Percentiles rank a stretch among this genome's conserved stretches.
These are phyloP conservation scores for Trypanosoma rangeli DNA, from an alignment of 208 protist species.

Conservation along the genomic window DNA sequence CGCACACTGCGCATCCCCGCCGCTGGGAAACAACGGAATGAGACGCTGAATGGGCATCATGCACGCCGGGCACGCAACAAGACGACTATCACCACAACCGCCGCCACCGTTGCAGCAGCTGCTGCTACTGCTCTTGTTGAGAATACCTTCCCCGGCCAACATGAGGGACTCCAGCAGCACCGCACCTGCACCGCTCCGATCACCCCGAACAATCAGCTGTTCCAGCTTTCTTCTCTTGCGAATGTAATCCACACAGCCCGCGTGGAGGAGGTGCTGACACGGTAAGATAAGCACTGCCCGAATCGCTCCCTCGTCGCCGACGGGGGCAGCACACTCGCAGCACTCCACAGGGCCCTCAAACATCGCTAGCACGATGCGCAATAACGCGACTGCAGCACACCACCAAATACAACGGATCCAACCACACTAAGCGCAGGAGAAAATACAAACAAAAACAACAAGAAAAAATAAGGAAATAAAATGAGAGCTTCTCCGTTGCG, in stretches of 20 bases:
- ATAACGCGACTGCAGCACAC: background rate
- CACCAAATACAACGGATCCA: background rate
- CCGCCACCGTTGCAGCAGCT: too few relatives aligned
- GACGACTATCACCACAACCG: conserved; percentile 1
- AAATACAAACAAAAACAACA: conserved; percentile 13
- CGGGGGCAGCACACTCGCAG: conserved; percentile 68
- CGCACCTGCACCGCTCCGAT: conserved; percentile 13
- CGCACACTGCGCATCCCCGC: background rate
- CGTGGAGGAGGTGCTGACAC: conserved; percentile 83
- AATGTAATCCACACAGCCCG: conserved; percentile 76
- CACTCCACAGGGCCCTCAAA: conserved; percentile 40
- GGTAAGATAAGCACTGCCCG: conserved; percentile 70
- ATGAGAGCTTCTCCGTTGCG: background rate
- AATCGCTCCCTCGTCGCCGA: conserved; percentile 62
- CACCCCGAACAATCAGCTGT: conserved; percentile 17
- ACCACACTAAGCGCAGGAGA: background rate
- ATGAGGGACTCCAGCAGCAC: background rate
- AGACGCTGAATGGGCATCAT: conserved; percentile 32
- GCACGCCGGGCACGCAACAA: conserved; percentile 57
- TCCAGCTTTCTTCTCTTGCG: conserved; percentile 33
- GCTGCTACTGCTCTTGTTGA: background rate
- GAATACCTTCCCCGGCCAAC: background rate
- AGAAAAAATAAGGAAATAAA: conserved; percentile 19
- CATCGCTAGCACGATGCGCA: conserved; percentile 3
- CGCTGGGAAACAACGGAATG: conserved; percentile 52